A percentile compares a stretch with the other conserved stretches of the same genome.
Evolutionary conservation across 345 rosid species (phyloP).

Genomic region (Hirschfeldia incana): DNA sequence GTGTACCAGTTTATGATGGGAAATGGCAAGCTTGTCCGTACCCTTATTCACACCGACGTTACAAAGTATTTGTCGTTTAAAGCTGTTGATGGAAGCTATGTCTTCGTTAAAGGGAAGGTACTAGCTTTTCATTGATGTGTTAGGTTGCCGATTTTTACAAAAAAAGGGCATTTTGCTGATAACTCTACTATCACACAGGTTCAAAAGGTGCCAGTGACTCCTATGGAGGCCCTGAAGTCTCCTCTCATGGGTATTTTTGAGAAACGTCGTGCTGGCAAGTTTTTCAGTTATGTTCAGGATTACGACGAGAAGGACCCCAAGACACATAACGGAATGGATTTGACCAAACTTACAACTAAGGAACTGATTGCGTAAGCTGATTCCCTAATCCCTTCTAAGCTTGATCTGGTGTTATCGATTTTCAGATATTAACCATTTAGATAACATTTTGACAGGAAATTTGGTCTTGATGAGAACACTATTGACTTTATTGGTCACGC

Average conservation of each 20-base stretch:
- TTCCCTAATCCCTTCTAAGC: neutral
- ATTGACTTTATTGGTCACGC: conserved; percentile 94
- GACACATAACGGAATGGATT: conserved; percentile 84
- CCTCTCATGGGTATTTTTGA: conserved; percentile 93
- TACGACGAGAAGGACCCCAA: conserved; percentile 89
- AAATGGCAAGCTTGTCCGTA: neutral
- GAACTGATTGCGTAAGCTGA: conserved; percentile 74
- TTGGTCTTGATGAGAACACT: conserved; percentile 90
- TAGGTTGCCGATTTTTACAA: neutral
- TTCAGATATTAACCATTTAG: conserved; percentile 6
- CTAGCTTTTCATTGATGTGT: neutral
- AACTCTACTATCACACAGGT: conserved; percentile 45
- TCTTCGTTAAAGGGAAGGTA: conserved; percentile 90
- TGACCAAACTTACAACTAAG: conserved; percentile 74
- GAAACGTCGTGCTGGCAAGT: conserved; percentile 92
- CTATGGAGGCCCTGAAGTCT: conserved; percentile 91
- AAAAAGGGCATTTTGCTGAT: neutral
- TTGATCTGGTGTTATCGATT: neutral
- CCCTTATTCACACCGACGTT: conserved; percentile 83
- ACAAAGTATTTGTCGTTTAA: conserved; percentile 90
- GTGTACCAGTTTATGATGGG: conserved; percentile 71
- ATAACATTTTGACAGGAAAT: conserved; percentile 49
- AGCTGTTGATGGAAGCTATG: conserved; percentile 97
- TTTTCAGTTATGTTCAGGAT: conserved; percentile 90
- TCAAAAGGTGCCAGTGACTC: conserved; percentile 89